Percentiles rank a stretch among this genome's conserved stretches.
Conservation (phyloP, 1,139 yeast genomes). For the Oligophagozyma castellii region DNA sequence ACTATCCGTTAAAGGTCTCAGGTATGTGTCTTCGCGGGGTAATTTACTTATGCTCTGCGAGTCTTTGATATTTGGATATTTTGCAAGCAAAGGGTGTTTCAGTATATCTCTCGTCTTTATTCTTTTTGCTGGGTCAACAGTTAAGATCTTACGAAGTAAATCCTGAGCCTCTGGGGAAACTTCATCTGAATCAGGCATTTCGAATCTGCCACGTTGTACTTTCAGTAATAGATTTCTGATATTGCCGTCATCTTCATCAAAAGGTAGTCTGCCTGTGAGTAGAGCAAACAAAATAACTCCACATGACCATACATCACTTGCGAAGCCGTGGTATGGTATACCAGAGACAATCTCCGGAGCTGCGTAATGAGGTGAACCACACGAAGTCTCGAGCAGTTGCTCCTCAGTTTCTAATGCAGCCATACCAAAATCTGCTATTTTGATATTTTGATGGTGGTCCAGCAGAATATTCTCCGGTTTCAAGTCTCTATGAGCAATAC, state of each 20-base stretch:
- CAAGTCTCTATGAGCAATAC: constrained; percentile 88
- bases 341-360: constrained; percentile 97
- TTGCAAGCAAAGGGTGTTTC: constrained; percentile 58
- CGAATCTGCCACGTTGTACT: constrained; percentile 80
- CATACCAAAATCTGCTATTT: constrained; percentile 98
- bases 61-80: constrained; percentile 35
- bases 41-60: constrained; percentile 34
- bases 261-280: constrained; percentile 88
- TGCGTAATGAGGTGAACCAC: constrained; percentile 98
- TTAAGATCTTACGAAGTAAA: constrained; percentile 55
- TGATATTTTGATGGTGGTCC: constrained; percentile 78
- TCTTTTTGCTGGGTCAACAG: constrained; percentile 66
- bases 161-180: constrained; percentile 55
- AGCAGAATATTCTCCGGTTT: constrained; percentile 87
- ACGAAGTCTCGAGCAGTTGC: constrained; percentile 77
- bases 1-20: constrained; percentile 35
- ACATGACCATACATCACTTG: constrained; percentile 97
- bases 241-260: constrained; percentile 74
- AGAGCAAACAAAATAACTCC: constrained; percentile 90
- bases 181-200: constrained; percentile 67
- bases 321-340: constrained; percentile 87
- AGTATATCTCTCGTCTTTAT: constrained; percentile 66
- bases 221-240: constrained; percentile 73
- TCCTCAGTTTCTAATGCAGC: constrained; percentile 93
- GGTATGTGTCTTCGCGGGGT: constrained; percentile 52